A percentile compares a stretch with the other conserved stretches of the same genome.
These are phyloP conservation scores for Santalum album DNA, from an alignment of 164 flowering plant species.

Conservation along the genomic window DNA sequence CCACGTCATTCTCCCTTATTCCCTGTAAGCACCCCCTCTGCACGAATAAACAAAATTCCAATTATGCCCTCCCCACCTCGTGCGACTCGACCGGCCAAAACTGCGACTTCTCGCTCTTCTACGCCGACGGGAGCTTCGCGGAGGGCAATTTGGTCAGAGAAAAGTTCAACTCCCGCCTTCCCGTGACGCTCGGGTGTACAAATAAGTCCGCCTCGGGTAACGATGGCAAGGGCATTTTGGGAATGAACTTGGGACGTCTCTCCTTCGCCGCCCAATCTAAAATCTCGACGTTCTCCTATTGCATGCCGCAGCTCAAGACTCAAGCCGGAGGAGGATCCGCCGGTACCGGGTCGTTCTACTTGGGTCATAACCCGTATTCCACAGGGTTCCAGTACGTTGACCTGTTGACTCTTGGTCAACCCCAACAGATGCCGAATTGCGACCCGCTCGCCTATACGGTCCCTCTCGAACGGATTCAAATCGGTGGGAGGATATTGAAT, in stretches of 20 bases:
- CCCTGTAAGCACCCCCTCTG: slow-evolving; percentile 68
- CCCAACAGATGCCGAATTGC: slow-evolving; percentile 52
- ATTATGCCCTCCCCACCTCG: slow-evolving; percentile 62
- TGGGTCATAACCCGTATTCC: slow-evolving; percentile 61
- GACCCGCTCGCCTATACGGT: slow-evolving; percentile 62
- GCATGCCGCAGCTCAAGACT: slow-evolving; percentile 31
- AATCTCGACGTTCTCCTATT: slow-evolving; percentile 56
- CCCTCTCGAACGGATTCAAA: slow-evolving; percentile 37
- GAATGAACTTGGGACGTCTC: slow-evolving; percentile 66
- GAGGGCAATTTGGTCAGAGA: slow-evolving; percentile 84
- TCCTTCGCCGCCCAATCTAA: slow-evolving; percentile 60
- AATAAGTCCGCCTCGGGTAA: slow-evolving; percentile 43
- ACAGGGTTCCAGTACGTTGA: slow-evolving; percentile 28
- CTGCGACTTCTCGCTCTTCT: slow-evolving; percentile 80
- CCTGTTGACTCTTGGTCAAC: slow-evolving; percentile 27
- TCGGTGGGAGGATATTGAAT: slow-evolving; percentile 35
- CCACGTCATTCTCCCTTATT: slow-evolving; percentile 61
- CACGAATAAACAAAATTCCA: slow-evolving; percentile 34
- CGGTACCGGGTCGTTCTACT: slow-evolving; percentile 43
- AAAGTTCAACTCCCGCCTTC: slow-evolving; percentile 36
- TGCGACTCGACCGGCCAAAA: slow-evolving; percentile 60
- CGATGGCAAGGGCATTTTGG: slow-evolving; percentile 66
- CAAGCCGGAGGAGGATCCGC: slow-evolving; percentile 6
- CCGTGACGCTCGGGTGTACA: slow-evolving; percentile 47
- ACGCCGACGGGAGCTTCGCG: slow-evolving; percentile 72